Evolutionary conservation across 352 stramenopile genomes (phyloP).

Genomic region (Pythium vanterpoolii): DNA sequence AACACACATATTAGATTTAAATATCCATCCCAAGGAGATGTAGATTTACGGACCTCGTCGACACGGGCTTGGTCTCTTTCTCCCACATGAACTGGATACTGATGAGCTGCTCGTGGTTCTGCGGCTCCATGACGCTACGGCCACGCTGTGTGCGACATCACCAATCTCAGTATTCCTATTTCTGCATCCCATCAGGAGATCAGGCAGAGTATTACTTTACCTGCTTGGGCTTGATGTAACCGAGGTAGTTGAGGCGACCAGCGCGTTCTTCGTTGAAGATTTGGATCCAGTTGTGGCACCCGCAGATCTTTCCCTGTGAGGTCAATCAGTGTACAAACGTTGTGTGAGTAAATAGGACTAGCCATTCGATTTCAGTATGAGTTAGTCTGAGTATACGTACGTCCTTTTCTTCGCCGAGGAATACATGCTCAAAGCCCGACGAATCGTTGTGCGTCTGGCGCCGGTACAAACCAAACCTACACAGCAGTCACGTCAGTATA

Average conservation of each 20-base stretch:
- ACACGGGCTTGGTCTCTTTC: constrained; percentile 86
- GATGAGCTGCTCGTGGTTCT: constrained; percentile 91
- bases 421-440: constrained; percentile 96
- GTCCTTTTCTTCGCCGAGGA: constrained; percentile 94
- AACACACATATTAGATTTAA: background rate
- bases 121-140: constrained; percentile 56
- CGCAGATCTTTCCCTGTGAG: constrained; percentile 76
- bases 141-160: constrained; percentile 34
- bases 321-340: background rate
- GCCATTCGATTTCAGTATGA: background rate
- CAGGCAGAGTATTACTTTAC: background rate
- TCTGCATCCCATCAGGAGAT: background rate
- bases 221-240: constrained; percentile 90
- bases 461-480: constrained; percentile 90
- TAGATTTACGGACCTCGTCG: constrained; percentile 57
- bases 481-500: background rate
- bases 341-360: background rate
- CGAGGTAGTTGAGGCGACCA: constrained; percentile 91
- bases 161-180: background rate
- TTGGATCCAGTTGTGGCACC: constrained; percentile 97
- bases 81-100: constrained; percentile 95
- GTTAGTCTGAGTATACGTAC: constrained; percentile 32
- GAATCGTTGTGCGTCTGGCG: constrained; percentile 86
- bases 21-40: background rate
- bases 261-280: constrained; percentile 95